phyloP scores from a whole-genome alignment of 352 stramenopile species.

The Stephanocyclus meneghinianus region DNA sequence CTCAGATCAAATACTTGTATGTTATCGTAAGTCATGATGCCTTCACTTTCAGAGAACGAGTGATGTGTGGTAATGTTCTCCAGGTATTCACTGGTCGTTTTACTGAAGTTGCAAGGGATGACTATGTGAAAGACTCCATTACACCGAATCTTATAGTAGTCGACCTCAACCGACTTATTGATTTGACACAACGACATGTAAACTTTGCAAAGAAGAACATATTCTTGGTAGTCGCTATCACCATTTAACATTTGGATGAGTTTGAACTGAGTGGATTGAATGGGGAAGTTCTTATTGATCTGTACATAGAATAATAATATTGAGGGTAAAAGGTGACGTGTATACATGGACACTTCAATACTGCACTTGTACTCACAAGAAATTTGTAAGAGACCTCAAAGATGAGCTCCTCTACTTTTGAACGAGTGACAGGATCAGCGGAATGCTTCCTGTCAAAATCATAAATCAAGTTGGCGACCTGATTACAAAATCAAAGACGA shows the following conservation, averaged over 20 bases:
- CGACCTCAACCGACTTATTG: constrained; percentile 71
- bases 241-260: constrained; percentile 66
- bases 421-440: constrained; percentile 55
- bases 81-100: constrained; percentile 63
- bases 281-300: constrained; percentile 61
- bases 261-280: constrained; percentile 59
- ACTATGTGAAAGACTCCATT: constrained; percentile 66
- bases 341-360: neutral
- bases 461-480: constrained; percentile 66
- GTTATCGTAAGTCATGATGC: constrained; percentile 69
- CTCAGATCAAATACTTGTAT: constrained; percentile 65
- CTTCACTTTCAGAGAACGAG: constrained; percentile 63
- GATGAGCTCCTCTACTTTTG: constrained; percentile 69
- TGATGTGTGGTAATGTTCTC: constrained; percentile 60
- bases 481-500: neutral
- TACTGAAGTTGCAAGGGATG: constrained; percentile 68
- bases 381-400: constrained; percentile 73
- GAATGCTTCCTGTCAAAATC: constrained; percentile 63
- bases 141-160: constrained; percentile 70
- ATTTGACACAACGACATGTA: constrained; percentile 73
- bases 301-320: neutral
- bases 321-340: neutral
- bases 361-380: constrained; percentile 30
- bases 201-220: constrained; percentile 71
- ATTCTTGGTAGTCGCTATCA: constrained; percentile 66